Percentiles rank a stretch among this genome's conserved stretches.
phyloP scores from a whole-genome alignment of 2,329 filamentous ascomycete genomes.

The Arthrobotrys conoides region DNA sequence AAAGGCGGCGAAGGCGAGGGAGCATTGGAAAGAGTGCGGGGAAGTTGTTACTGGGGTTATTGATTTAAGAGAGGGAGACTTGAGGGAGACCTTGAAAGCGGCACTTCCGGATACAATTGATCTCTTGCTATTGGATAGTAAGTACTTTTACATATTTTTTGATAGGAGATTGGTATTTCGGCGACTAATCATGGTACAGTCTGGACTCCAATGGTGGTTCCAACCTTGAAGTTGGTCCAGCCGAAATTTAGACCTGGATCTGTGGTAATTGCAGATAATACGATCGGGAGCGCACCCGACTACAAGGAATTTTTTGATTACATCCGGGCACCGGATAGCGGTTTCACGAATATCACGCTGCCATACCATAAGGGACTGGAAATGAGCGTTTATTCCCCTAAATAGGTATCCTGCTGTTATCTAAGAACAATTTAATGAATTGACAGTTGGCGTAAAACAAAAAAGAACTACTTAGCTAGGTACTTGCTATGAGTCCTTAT shows the following conservation, averaged over 20 bases:
- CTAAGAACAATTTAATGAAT: neutral
- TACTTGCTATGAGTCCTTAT: too few species aligned
- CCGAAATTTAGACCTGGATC: slow-evolving; percentile 70
- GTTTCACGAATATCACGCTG: slow-evolving; percentile 70
- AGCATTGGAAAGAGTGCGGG: slow-evolving; percentile 72
- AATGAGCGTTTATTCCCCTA: slow-evolving; percentile 67
- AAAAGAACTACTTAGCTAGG: too few species aligned
- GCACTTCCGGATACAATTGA: slow-evolving; percentile 71
- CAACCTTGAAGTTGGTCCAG: slow-evolving; percentile 70
- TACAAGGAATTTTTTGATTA: slow-evolving; percentile 71
- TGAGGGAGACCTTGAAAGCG: slow-evolving; percentile 72
- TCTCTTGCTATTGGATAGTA: slow-evolving; percentile 75
- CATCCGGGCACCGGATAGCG: slow-evolving; percentile 69
- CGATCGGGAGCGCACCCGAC: slow-evolving; percentile 66
- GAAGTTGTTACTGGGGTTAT: slow-evolving; percentile 70
- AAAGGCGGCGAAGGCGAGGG: slow-evolving; percentile 72
- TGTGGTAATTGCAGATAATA: slow-evolving; percentile 71
- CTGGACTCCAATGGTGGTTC: slow-evolving; percentile 72
- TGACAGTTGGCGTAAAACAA: too few species aligned
- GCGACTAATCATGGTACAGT: slow-evolving; percentile 67
- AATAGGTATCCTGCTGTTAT: neutral
- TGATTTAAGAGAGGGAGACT: slow-evolving; percentile 73
- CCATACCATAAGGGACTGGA: slow-evolving; percentile 71
- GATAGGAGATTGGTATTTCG: slow-evolving; percentile 42
- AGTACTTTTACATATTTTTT: slow-evolving; percentile 65